Evolutionary conservation across 192 early-diverging fungal genomes (phyloP).

Genomic region (Rhizophagus prolifer): DNA sequence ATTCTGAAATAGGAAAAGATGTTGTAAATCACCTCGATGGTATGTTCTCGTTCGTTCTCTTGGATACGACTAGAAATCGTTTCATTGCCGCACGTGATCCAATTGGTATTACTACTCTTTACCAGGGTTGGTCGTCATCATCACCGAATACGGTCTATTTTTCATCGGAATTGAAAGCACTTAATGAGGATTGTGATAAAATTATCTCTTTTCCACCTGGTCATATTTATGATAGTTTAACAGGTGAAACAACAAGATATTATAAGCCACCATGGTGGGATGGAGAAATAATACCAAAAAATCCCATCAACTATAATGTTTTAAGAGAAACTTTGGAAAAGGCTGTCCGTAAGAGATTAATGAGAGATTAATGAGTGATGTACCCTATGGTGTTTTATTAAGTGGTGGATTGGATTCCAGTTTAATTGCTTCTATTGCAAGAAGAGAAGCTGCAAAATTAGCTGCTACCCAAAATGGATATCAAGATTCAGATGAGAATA

Average conservation of each 20-base stretch:
- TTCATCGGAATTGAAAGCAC: constrained; percentile 91
- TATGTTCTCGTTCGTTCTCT: constrained; percentile 94
- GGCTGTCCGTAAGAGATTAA: constrained; percentile 92
- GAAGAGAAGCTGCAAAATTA: constrained; percentile 76
- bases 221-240: constrained; percentile 83
- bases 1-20: constrained; percentile 81
- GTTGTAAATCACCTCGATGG: constrained; percentile 88
- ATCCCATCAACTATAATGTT: constrained; percentile 62
- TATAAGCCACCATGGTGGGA: constrained; percentile 93
- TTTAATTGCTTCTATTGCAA: constrained; percentile 93
- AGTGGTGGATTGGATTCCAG: constrained; percentile 94
- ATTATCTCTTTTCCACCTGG: constrained; percentile 98
- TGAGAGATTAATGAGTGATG: constrained; percentile 98
- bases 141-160: constrained; percentile 90
- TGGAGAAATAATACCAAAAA: constrained; percentile 52
- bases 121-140: constrained; percentile 84
- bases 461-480: constrained; percentile 47
- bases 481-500: constrained; percentile 52
- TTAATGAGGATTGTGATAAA: constrained; percentile 96
- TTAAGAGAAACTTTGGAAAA: constrained; percentile 81
- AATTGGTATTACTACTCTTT: constrained; percentile 97
- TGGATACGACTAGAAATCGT: constrained; percentile 77
- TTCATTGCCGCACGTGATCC: constrained; percentile 95
- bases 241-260: constrained; percentile 78
- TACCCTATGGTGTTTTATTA: constrained; percentile 96